phyloP scores from a whole-genome alignment of 441 rosid genomes.

The Breynia disticha region DNA sequence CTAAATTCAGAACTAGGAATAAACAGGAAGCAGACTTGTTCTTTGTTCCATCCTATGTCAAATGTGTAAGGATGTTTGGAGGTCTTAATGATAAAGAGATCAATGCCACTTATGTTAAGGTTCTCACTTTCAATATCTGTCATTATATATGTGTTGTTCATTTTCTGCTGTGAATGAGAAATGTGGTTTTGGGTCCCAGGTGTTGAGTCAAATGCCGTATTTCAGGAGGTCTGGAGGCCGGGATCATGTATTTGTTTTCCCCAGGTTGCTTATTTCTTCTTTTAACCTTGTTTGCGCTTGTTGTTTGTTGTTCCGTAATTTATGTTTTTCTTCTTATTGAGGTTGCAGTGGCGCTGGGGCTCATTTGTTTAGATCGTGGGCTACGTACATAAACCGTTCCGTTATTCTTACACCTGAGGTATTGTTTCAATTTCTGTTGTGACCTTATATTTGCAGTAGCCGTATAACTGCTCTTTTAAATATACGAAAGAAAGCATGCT shows the following conservation, averaged over 20 bases:
- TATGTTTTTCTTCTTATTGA: neutral
- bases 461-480: neutral
- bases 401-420: constrained; percentile 97
- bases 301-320: neutral
- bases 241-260: constrained; percentile 85
- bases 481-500: no score
- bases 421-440: neutral
- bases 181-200: constrained; percentile 26
- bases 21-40: constrained; percentile 88
- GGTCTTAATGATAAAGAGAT: constrained; percentile 94
- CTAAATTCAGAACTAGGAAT: constrained; percentile 51
- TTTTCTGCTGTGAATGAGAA: neutral
- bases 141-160: neutral
- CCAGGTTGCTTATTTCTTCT: constrained; percentile 38
- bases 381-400: constrained; percentile 68
- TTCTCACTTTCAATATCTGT: constrained; percentile 9
- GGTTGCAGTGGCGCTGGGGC: constrained; percentile 84
- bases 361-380: constrained; percentile 87
- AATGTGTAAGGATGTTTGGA: constrained; percentile 84
- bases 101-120: constrained; percentile 77
- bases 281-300: neutral
- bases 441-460: neutral
- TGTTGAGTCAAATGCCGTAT: constrained; percentile 83
- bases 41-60: constrained; percentile 88
- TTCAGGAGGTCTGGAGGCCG: constrained; percentile 89